Percentiles rank a stretch among this genome's conserved stretches.
Conservation (phyloP, 805 yeast genomes). For the Ogataea polymorpha region DNA sequence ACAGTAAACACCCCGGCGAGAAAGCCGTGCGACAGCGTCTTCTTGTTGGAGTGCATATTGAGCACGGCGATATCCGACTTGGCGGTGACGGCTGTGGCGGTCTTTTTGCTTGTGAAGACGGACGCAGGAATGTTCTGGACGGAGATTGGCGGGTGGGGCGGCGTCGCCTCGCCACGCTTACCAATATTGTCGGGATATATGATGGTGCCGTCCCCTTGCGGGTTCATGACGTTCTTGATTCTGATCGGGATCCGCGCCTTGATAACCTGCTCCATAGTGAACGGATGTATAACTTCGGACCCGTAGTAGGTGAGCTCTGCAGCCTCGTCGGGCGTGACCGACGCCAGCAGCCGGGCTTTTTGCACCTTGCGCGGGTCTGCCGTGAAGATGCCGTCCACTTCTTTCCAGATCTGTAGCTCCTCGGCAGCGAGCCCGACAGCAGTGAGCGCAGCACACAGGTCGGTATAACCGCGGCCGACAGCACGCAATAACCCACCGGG, state of each 20-base stretch:
- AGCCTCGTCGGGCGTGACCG: constrained; percentile 98
- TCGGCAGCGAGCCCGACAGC: constrained; percentile 93
- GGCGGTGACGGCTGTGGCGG: constrained; percentile 95
- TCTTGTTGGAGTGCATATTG: constrained; percentile 90
- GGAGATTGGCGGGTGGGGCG: constrained; percentile 91
- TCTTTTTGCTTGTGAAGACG: constrained; percentile 48
- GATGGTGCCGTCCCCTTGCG: constrained; percentile 88
- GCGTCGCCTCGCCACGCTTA: constrained; percentile 82
- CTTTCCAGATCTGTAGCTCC: constrained; percentile 97
- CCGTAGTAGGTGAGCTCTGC: constrained; percentile 98
- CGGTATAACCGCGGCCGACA: constrained; percentile 97
- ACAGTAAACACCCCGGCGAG: constrained; percentile 86
- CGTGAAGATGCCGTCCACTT: constrained; percentile 97
- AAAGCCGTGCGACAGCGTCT: constrained; percentile 91
- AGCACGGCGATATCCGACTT: constrained; percentile 89
- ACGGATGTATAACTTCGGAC: constrained; percentile 96
- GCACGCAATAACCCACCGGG: constrained; percentile 93
- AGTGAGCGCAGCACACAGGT: constrained; percentile 92
- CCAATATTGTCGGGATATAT: constrained; percentile 90
- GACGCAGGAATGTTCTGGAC: constrained; percentile 45
- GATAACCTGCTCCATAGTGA: constrained; percentile 98
- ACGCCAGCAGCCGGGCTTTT: constrained; percentile 75
- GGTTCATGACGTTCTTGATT: constrained; percentile 93
- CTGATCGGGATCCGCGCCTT: constrained; percentile 94
- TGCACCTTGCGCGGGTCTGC: constrained; percentile 98